phyloP scores from a whole-genome alignment of 306 rosid genomes.

The Oxytropis ochrocephala region DNA sequence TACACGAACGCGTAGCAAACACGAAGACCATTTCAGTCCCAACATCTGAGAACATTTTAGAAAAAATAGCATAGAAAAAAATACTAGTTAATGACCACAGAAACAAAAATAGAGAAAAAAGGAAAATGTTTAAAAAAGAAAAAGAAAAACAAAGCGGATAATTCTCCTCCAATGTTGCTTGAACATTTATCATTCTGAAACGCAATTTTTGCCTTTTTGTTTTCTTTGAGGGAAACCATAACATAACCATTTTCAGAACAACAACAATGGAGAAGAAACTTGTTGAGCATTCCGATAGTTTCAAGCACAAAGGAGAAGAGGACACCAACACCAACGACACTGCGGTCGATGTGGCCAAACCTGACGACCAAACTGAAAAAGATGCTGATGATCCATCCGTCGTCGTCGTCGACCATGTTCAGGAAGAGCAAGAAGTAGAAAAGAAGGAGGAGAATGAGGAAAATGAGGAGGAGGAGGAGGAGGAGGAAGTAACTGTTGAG shows the following conservation, averaged over 20 bases:
- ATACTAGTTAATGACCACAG: neutral
- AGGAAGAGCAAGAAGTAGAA: neutral
- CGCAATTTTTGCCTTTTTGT: constrained; percentile 2
- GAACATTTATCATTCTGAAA: constrained; percentile 25
- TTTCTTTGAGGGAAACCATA: constrained; percentile 12
- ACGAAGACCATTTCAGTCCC: constrained; percentile 53
- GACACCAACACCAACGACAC: neutral
- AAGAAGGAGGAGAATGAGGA: neutral
- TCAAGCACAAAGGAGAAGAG: neutral
- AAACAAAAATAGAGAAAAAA: neutral
- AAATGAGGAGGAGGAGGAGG: neutral
- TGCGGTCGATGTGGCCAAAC: neutral
- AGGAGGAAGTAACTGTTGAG: neutral
- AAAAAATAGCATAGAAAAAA: neutral
- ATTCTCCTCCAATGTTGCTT: constrained; percentile 32
- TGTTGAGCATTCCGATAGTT: constrained; percentile 8
- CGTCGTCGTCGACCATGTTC: neutral
- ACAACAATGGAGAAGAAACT: constrained; percentile 41
- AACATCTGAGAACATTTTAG: neutral
- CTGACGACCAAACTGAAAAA: neutral
- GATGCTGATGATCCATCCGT: too few relatives aligned
- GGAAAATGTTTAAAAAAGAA: neutral
- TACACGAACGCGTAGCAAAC: neutral
- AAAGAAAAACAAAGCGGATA: constrained; percentile 1
- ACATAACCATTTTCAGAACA: neutral